Evolutionary conservation across 768 basidiomycete genomes (phyloP).

Genomic region (Coprinopsis strossmayeri): DNA sequence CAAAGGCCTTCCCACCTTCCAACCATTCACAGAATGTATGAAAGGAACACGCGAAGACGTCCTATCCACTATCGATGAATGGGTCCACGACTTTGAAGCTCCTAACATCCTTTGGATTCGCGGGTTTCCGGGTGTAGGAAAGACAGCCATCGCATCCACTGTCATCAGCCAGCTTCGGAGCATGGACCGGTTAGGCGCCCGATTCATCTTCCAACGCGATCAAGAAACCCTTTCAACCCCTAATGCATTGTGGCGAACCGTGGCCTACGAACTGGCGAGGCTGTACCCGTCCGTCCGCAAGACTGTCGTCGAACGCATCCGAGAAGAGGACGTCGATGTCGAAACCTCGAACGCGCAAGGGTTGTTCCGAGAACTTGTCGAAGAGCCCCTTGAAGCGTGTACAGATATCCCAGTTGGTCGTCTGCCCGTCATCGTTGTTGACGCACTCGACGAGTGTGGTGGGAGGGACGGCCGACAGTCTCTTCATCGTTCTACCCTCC

Average conservation of each 20-base stretch:
- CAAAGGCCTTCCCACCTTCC: slow-evolving; percentile 1
- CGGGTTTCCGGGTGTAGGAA: slow-evolving; percentile 19
- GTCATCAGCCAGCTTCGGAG: slow-evolving; percentile 6
- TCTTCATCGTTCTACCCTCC: slow-evolving; percentile 13
- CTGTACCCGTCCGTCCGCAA: slow-evolving; percentile 11
- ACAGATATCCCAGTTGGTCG: slow-evolving; percentile 4
- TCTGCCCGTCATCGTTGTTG: slow-evolving; percentile 19
- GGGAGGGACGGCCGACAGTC: slow-evolving; percentile 12
- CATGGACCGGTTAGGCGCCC: slow-evolving; percentile 9
- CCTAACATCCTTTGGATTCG: slow-evolving; percentile 18
- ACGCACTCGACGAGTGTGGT: slow-evolving; percentile 26
- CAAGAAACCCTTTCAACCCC: slow-evolving; percentile 10
- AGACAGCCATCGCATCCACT: slow-evolving; percentile 16
- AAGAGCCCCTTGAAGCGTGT: slow-evolving; percentile 13
- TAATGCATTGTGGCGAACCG: slow-evolving; percentile 13
- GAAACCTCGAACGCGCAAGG: slow-evolving; percentile 11
- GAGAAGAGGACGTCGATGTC: slow-evolving; percentile 13
- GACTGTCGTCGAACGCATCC: slow-evolving; percentile 9
- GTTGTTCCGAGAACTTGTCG: slow-evolving; percentile 16
- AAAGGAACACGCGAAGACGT: slow-evolving; percentile 11
- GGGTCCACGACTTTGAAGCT: slow-evolving; percentile 13
- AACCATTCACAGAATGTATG: slow-evolving; percentile 10
- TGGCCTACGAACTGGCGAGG: slow-evolving; percentile 17
- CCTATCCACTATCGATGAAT: slow-evolving; percentile 8
- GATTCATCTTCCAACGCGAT: slow-evolving; percentile 14